A percentile compares a stretch with the other conserved stretches of the same genome.
Evolutionary conservation across 2,329 filamentous ascomycete genomes (phyloP).

Genomic region (Fusarium sp.): DNA sequence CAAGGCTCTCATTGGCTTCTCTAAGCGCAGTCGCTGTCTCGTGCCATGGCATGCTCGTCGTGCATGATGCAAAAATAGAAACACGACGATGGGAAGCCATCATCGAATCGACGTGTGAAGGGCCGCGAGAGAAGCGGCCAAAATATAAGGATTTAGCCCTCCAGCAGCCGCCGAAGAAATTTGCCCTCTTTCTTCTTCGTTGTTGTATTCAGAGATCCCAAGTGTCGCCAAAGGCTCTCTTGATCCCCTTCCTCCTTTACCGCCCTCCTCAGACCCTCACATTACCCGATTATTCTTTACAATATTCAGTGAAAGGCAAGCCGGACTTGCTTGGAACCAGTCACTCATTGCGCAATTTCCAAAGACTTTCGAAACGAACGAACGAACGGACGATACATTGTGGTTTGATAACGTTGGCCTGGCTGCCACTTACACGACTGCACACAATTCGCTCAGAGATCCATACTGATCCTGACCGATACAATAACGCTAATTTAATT

Average conservation of each 20-base stretch:
- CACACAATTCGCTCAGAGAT: slow-evolving; percentile 47
- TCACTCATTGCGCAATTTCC: slow-evolving; percentile 61
- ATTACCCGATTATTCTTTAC: slow-evolving; percentile 45
- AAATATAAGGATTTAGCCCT: slow-evolving; percentile 72
- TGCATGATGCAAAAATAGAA: slow-evolving; percentile 59
- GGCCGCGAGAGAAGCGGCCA: slow-evolving; percentile 63
- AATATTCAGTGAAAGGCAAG: slow-evolving; percentile 66
- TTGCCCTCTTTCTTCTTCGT: slow-evolving; percentile 59
- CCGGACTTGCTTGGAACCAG: slow-evolving; percentile 72
- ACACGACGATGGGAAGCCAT: slow-evolving; percentile 49
- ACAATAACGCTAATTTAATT: slow-evolving; percentile 53
- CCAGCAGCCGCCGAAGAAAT: slow-evolving; percentile 59
- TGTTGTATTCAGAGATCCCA: slow-evolving; percentile 61
- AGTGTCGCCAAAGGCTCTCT: slow-evolving; percentile 65
- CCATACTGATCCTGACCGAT: slow-evolving; percentile 46
- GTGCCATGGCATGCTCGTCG: slow-evolving; percentile 49
- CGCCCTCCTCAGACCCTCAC: slow-evolving; percentile 54
- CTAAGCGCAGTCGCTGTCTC: slow-evolving; percentile 62
- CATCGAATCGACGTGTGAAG: slow-evolving; percentile 49
- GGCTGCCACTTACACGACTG: slow-evolving; percentile 48
- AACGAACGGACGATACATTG: slow-evolving; percentile 36
- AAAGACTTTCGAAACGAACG: slow-evolving; percentile 38
- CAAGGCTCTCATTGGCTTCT: slow-evolving; percentile 61
- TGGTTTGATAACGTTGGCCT: slow-evolving; percentile 52
- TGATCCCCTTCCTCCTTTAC: slow-evolving; percentile 56